These are phyloP conservation scores for Neophaeococcomyces mojaviensis DNA, from an alignment of 2,329 filamentous ascomycete species.

Conservation along the genomic window DNA sequence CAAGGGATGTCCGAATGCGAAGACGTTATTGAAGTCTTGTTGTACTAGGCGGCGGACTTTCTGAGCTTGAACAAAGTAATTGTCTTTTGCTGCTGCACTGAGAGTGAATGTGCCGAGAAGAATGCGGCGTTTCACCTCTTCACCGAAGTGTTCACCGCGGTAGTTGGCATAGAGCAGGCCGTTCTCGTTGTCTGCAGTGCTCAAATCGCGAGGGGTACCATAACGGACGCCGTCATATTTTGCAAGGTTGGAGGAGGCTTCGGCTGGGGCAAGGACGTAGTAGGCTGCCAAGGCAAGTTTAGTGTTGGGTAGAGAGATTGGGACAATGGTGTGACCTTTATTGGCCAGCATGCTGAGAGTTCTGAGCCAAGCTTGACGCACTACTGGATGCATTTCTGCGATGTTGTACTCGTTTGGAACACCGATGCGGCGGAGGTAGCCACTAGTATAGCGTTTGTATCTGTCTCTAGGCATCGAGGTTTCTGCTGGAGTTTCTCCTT, in stretches of 20 bases:
- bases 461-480: too few relatives aligned
- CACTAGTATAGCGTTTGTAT: too few relatives aligned
- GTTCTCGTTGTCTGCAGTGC: constrained; percentile 45
- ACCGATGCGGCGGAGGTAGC: constrained; percentile 42
- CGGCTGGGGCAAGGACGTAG: constrained; percentile 89
- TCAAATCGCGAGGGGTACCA: constrained; percentile 50
- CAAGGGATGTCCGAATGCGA: constrained; percentile 63
- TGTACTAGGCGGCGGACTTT: constrained; percentile 76
- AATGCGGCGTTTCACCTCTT: constrained; percentile 79
- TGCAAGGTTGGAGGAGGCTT: constrained; percentile 90
- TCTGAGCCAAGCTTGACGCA: constrained; percentile 62
- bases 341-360: constrained; percentile 54
- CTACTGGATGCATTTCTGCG: constrained; percentile 61
- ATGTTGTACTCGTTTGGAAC: constrained; percentile 79
- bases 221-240: constrained; percentile 98
- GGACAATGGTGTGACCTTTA: constrained; percentile 63
- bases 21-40: constrained; percentile 75
- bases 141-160: constrained; percentile 67
- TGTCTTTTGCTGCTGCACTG: constrained; percentile 84
- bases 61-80: constrained; percentile 94
- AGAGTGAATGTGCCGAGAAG: constrained; percentile 83
- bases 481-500: not conserved
- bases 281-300: constrained; percentile 83
- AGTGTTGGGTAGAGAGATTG: constrained; percentile 75
- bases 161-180: constrained; percentile 68